Evolutionary conservation across 2,329 filamentous ascomycete species (phyloP), one percentile per base, ranked within the genome.

Genomic region (Fusarium kyushuense): DNA sequence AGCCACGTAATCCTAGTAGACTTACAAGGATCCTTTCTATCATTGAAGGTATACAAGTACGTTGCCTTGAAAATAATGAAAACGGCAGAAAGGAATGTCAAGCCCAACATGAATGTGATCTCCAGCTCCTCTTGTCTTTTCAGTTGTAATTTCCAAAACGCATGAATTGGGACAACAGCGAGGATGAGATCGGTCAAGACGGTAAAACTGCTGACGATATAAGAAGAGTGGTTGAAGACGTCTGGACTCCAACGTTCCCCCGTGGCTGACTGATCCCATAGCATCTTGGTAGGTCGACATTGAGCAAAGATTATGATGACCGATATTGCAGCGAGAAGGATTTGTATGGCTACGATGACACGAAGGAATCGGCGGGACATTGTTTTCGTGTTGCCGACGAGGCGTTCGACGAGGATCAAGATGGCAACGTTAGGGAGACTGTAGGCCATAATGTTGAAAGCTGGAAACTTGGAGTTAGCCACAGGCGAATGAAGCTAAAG

Each of bases 221-320:
- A 72, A 10, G 58, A 71, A 11, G 55, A 29, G 19, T 60, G 59
- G 33, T 64, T 61, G 36, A 66, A 66, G 9, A 65, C 38, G 16
- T 51, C n/a, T 10, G 42, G 54, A 25, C 17, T 38, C 55, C 38
- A 47, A 47, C 60, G 65, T 11, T 13, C 30, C 6, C 63, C 51
- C 2, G 47, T 32, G 8, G 33, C 23, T 13, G 41, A 49, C 12
- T 29, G 43, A 13, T 60, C 46, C 54, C 63, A 60, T 16, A 53
- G 6, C 23, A 41, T 38, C 5, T 21, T 25, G 14, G 32, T 41
- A 0, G 54, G 54, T 16, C 35, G 49, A 11, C 59, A 64, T 29
- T 51, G 49, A 9, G 36, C 23, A 25, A 52, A 65, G 14, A 59
- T 63, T 25, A 59, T 48, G 14, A 63, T 4, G 2, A 59, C 19